A percentile compares a stretch with the other conserved stretches of the same genome.
Conservation (phyloP, 805 yeast species). For the Yarrowia hollandica region DNA sequence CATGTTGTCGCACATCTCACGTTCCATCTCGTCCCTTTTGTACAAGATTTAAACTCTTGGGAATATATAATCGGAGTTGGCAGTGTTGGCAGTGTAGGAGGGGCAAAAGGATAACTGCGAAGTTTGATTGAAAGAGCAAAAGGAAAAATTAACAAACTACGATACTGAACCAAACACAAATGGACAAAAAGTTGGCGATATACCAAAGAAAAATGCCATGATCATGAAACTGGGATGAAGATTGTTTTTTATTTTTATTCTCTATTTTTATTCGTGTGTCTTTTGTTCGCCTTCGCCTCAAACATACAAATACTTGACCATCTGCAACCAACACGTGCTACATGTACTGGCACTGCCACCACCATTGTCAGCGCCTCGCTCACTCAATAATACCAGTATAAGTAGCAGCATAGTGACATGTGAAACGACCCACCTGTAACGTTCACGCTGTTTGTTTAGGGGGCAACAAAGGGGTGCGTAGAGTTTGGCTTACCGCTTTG, state of each 20-base stretch:
- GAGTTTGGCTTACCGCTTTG: constrained; percentile 1
- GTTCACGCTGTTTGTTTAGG: constrained; percentile 8
- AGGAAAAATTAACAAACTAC: neutral
- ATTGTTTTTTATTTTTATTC: neutral
- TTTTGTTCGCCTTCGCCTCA: too few relatives aligned
- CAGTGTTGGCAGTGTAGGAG: constrained; percentile 20
- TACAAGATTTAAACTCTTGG: constrained; percentile 14
- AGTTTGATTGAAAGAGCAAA: constrained; percentile 16
- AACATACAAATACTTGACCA: too few relatives aligned
- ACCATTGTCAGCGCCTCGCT: too few relatives aligned
- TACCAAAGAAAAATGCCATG: neutral
- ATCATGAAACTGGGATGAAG: neutral
- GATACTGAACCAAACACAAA: neutral
- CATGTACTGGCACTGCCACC: too few relatives aligned
- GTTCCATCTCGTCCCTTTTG: constrained; percentile 24
- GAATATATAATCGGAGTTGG: constrained; percentile 18
- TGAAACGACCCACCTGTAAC: constrained; percentile 24
- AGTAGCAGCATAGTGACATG: too few relatives aligned
- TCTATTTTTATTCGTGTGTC: too few relatives aligned
- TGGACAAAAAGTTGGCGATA: neutral
- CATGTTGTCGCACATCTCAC: constrained; percentile 11
- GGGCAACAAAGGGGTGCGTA: constrained; percentile 14
- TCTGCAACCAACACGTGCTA: too few relatives aligned
- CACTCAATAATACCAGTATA: neutral
- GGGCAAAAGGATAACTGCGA: constrained; percentile 2